A percentile compares a stretch with the other conserved stretches of the same genome.
These are phyloP conservation scores for Mortierella sp. DNA, from an alignment of 371 early-diverging fungal species.

Conservation along the genomic window DNA sequence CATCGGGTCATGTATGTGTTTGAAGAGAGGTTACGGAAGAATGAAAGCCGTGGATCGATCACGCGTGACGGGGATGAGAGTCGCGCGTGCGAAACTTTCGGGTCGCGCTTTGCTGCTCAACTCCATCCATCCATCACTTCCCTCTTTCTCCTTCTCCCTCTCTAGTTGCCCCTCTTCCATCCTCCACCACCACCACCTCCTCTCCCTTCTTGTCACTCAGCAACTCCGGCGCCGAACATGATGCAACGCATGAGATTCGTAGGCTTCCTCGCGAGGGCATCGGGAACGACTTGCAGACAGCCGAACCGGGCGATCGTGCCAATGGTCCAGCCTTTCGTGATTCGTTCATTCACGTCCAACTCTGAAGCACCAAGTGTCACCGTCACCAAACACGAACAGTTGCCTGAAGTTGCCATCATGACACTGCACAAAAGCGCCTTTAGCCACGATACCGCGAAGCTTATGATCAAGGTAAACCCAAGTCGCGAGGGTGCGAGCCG, in stretches of 20 bases:
- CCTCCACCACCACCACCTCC: not conserved
- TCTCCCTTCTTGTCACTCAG: too few relatives aligned
- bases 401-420: constrained; percentile 38
- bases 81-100: too few relatives aligned
- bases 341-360: constrained; percentile 17
- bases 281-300: not conserved
- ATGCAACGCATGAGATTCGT: constrained; percentile 25
- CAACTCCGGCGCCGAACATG: constrained; percentile 1
- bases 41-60: too few relatives aligned
- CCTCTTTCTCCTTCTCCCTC: constrained; percentile 1
- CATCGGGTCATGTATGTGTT: too few relatives aligned
- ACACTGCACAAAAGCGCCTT: constrained; percentile 48
- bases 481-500: too few relatives aligned
- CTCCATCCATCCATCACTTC: not conserved
- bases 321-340: constrained; percentile 9
- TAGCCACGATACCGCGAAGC: constrained; percentile 44
- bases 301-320: constrained; percentile 2
- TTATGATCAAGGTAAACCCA: constrained; percentile 29
- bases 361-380: constrained; percentile 14
- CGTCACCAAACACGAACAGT: constrained; percentile 24
- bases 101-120: too few relatives aligned
- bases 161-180: too few relatives aligned
- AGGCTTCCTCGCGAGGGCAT: constrained; percentile 16
- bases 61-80: too few relatives aligned
- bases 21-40: too few relatives aligned